Base-by-base conservation (phyloP, 2,329 filamentous ascomycete genomes). In the Fusarium brachygibbosum region DNA sequence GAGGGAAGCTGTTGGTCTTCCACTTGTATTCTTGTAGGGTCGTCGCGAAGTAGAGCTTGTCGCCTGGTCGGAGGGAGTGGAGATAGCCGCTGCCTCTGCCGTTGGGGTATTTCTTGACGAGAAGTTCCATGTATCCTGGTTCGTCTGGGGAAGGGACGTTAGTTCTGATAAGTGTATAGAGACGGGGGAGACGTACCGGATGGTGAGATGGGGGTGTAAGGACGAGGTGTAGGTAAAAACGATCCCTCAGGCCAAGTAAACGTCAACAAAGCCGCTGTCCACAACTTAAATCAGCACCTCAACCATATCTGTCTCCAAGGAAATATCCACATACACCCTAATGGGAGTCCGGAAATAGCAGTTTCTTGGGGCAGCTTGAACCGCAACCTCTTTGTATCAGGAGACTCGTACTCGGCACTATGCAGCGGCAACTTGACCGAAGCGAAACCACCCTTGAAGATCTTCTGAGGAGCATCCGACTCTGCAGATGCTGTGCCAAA, bases 51-150 rank as follows among this genome's bases (percentile, higher is more conserved):
- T 83, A 84, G 14, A 93, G 80, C 4, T 79, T 83, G 65, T 91
- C 85, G 31, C 90, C 91, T 0, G 90, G 90, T 17, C 80, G 72
- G 8, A 93, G 81, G 5, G 85, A 86, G 80, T 93, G 90, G n/a
- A 93, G 80, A 71, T 93, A 86, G 0, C 82, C 84, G 71, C 87
- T 90, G 41, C 86, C 85, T 77, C 87, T 88, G 64, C 91, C 91
- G 52, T 85, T 79, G 4, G 90, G 89, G 72, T 93, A 93, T 59
- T 85, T 82, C 78, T 93, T 93, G 16, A 93, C 84, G 45, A 92
- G 79, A 19, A 93, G 80, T 12, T 91, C 88, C 9, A 93, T 71
- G 58, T 81, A 82, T 8, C 90, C 90, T 3, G 82, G 82, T 37
- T 88, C 82, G 37, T 88, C 86, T 72, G 14, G 1, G 1, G 3